Conservation (phyloP, 768 basidiomycete species). For the Flagelloscypha sp. region DNA sequence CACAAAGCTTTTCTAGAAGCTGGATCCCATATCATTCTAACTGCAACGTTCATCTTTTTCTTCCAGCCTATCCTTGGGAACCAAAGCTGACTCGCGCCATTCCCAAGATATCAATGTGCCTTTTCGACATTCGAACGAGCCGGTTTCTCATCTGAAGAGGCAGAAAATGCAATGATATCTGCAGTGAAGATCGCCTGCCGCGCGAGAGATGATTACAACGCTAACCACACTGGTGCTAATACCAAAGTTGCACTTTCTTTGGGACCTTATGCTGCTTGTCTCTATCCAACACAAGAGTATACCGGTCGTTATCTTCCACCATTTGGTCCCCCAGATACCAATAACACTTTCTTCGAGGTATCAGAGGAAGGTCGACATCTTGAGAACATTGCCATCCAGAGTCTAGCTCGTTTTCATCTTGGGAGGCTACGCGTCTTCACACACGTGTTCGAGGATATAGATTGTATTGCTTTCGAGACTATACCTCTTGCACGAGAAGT, state of each 20-base stretch:
- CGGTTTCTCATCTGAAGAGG: constrained; percentile 37
- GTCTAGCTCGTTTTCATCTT: constrained; percentile 55
- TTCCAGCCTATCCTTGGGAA: background rate
- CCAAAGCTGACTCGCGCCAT: too few species aligned
- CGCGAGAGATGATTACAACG: constrained; percentile 35
- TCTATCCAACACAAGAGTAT: constrained; percentile 63
- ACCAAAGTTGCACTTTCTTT: constrained; percentile 58
- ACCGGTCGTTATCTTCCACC: constrained; percentile 70
- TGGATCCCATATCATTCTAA: constrained; percentile 58
- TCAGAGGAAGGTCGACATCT: too few species aligned
- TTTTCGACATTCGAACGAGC: constrained; percentile 42
- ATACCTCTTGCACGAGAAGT: constrained; percentile 62
- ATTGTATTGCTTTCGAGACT: constrained; percentile 72
- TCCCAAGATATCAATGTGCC: constrained; percentile 60
- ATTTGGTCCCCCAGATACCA: constrained; percentile 52
- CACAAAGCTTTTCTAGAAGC: constrained; percentile 59
- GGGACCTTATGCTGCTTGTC: constrained; percentile 66
- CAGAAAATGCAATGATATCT: constrained; percentile 36
- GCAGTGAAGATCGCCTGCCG: constrained; percentile 43
- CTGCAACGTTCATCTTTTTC: constrained; percentile 48
- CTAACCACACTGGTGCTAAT: constrained; percentile 11
- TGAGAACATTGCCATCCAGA: constrained; percentile 33
- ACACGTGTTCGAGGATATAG: constrained; percentile 36
- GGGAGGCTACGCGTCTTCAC: constrained; percentile 51
- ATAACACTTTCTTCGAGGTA: constrained; percentile 36